Conservation (phyloP, 1,139 yeast species). For the Pichia sp. region DNA sequence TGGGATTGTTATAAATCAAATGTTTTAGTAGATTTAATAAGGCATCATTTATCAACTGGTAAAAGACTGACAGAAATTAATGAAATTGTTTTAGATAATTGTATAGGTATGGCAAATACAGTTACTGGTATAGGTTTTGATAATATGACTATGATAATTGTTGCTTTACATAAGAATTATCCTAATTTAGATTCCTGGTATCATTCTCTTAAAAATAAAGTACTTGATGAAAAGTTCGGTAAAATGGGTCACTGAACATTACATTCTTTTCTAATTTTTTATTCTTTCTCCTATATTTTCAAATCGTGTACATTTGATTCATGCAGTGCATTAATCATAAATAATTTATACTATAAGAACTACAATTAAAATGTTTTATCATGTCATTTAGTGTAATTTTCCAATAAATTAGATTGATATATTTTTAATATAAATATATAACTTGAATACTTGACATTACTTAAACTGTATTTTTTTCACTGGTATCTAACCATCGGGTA, state of each 20-base stretch:
- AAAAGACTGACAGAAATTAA: conserved; percentile 53
- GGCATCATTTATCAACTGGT: conserved; percentile 53
- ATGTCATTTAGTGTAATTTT: no score
- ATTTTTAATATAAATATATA: neutral
- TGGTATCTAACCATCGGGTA: conserved; percentile 9
- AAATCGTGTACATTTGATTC: no score
- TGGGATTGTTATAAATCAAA: conserved; percentile 72
- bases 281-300: neutral
- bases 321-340: conserved; percentile 2
- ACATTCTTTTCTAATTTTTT: neutral
- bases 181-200: conserved; percentile 50
- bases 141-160: conserved; percentile 66
- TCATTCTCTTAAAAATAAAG: conserved; percentile 42
- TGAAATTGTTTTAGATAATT: conserved; percentile 55
- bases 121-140: conserved; percentile 76
- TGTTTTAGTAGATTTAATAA: conserved; percentile 46
- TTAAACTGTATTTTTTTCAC: neutral
- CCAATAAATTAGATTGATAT: no score
- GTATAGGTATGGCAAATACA: conserved; percentile 67
- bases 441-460: neutral
- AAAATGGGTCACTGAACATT: conserved; percentile 12
- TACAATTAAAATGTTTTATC: no score
- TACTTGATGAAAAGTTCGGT: conserved; percentile 43
- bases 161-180: conserved; percentile 37
- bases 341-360: no score